These are phyloP conservation scores for Phytopythium oedochilum DNA, from an alignment of 352 stramenopile genomes.

Conservation along the genomic window DNA sequence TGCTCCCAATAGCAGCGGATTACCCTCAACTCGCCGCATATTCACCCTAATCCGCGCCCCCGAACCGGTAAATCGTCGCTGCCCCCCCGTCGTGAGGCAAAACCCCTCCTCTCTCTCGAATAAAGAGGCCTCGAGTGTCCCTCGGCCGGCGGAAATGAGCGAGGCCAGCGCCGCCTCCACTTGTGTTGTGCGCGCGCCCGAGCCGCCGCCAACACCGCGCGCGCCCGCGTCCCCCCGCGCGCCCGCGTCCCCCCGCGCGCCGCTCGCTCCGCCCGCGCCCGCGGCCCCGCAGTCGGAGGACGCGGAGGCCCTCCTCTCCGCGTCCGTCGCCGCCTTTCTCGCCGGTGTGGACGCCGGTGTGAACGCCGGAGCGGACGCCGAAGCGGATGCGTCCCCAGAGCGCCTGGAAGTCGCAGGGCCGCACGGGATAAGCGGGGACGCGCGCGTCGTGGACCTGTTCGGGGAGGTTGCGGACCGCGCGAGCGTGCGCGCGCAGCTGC, in stretches of 20 bases:
- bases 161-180: background rate
- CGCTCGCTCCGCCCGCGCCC: background rate
- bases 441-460: conserved; percentile 17
- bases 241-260: background rate
- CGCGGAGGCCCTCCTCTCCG: background rate
- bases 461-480: conserved; percentile 13
- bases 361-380: background rate
- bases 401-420: background rate
- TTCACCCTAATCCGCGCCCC: too few species aligned
- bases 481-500: conserved; percentile 40
- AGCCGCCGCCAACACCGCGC: background rate
- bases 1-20: too few species aligned
- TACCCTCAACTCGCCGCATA: too few species aligned
- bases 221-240: background rate
- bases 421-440: background rate
- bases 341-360: background rate
- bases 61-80: too few species aligned
- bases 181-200: background rate
- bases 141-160: background rate
- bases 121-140: background rate
- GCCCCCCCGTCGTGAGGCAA: too few species aligned
- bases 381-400: background rate
- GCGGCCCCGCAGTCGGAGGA: background rate
- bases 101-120: background rate
- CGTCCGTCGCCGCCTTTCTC: background rate